Percentiles rank a stretch among this genome's conserved stretches.
These are phyloP conservation scores for Phytopythium mirpurense DNA, from an alignment of 352 stramenopile species.

Conservation along the genomic window DNA sequence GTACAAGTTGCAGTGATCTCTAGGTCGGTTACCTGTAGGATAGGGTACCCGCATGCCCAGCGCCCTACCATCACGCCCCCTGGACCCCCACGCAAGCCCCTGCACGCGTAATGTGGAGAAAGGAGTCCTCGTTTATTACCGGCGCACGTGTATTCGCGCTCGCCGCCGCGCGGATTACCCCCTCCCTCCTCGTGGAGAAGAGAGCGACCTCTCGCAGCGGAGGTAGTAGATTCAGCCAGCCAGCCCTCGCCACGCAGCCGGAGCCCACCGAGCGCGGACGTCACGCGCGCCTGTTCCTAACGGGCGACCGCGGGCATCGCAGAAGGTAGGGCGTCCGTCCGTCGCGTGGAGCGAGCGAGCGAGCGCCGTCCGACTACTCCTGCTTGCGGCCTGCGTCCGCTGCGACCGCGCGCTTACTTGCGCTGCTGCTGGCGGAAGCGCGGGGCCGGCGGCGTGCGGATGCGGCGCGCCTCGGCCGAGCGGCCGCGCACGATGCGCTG, in stretches of 20 bases:
- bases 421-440: conserved; percentile 73
- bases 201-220: too few relatives aligned
- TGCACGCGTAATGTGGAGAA: conserved; percentile 21
- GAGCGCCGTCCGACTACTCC: not conserved
- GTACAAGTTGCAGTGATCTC: too few relatives aligned
- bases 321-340: too few relatives aligned
- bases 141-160: conserved; percentile 10
- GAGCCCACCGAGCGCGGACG: too few relatives aligned
- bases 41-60: too few relatives aligned
- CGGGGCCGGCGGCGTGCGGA: conserved; percentile 90
- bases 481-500: conserved; percentile 98
- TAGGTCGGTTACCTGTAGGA: too few relatives aligned
- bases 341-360: not conserved
- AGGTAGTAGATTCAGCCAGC: too few relatives aligned
- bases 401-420: conserved; percentile 26
- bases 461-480: conserved; percentile 90
- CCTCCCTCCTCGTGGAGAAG: not conserved
- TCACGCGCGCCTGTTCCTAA: conserved; percentile 1
- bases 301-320: not conserved
- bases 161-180: not conserved
- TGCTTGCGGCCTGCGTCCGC: conserved; percentile 3
- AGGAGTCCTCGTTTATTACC: conserved; percentile 44
- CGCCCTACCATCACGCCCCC: too few relatives aligned
- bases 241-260: too few relatives aligned
- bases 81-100: not conserved